Evolutionary conservation across 108 stramenopile species (phyloP), one percentile per base, ranked within the genome.

Genomic region (Fragilariopsis cylindrus): DNA sequence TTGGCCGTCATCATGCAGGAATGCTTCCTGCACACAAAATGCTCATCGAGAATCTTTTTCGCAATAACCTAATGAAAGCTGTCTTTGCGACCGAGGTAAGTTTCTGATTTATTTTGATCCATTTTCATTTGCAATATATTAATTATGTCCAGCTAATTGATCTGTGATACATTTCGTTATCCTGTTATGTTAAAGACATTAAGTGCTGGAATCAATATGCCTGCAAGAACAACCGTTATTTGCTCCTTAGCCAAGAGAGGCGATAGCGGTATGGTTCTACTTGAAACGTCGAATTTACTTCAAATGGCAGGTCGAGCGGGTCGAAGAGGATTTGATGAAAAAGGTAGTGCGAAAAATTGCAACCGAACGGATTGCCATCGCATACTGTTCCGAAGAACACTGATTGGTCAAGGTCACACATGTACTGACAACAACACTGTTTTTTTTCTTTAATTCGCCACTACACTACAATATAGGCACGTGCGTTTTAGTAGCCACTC

Each of bases 161-260:
- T 30, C 30, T 30, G 30, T 30, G 30, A 30, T 30, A 30, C 30
- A 30, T 30, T 30, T 30, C 30, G 30, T 30, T 30, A 30, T 30
- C 30, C 30, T 30, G 30, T 30, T 2, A 30, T 60, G 18, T 60
- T 5, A 4, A 60, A 60, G 72, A 98, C 97, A 3, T 74, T 98
- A 40, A 96, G 96, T 6, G 97, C 97, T n/a, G 97, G 97, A 5
- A 91, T 98, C 48, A 96, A 96, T 69, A 88, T 91, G 89, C 87
- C 87, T 47, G 76, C 73, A 12, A 73, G 96, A 60, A 86, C 93
- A 40, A 96, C 97, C 6, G 93, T 96, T 12, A 89, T 98, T 16
- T 90, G 94, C 39, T 76, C 89, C 4, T 76, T 98, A 56, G 94
- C 90, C 58, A 98, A 98, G 73, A 67, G 90, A 57, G 90, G 90